phyloP scores from a whole-genome alignment of 805 yeast genomes.

The Ogataea parapolymorpha region DNA sequence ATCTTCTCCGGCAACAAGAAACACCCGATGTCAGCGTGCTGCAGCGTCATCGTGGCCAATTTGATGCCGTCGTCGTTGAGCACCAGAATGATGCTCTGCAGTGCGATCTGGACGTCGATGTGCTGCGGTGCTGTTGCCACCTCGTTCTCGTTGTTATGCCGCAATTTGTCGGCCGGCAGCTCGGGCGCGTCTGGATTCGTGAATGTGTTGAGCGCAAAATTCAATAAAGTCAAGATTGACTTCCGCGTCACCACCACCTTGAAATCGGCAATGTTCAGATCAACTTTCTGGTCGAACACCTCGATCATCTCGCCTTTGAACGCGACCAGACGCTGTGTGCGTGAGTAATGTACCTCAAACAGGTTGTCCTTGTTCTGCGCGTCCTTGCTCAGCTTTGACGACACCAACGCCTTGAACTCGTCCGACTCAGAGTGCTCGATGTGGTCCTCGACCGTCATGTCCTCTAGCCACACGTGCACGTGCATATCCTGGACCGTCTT shows the following conservation, averaged over 20 bases:
- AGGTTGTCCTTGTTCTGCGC: slow-evolving; percentile 45
- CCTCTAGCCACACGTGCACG: slow-evolving; percentile 60
- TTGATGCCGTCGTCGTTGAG: slow-evolving; percentile 81
- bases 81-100: slow-evolving; percentile 71
- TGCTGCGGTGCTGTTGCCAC: slow-evolving; percentile 65
- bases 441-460: slow-evolving; percentile 70
- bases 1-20: slow-evolving; percentile 71
- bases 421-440: slow-evolving; percentile 58
- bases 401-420: slow-evolving; percentile 65
- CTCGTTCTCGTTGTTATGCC: slow-evolving; percentile 61
- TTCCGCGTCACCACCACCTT: slow-evolving; percentile 72
- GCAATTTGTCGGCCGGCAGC: slow-evolving; percentile 65
- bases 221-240: slow-evolving; percentile 72
- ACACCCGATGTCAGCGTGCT: slow-evolving; percentile 67
- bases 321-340: slow-evolving; percentile 58
- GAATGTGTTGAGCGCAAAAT: slow-evolving; percentile 81
- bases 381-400: slow-evolving; percentile 52
- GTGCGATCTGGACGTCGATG: slow-evolving; percentile 61
- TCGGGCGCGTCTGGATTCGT: slow-evolving; percentile 74
- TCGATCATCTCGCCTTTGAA: slow-evolving; percentile 54
- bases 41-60: slow-evolving; percentile 72
- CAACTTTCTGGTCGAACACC: slow-evolving; percentile 73
- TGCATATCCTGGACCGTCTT: slow-evolving; percentile 60
- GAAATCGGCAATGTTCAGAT: slow-evolving; percentile 73
- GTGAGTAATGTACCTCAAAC: slow-evolving; percentile 54